phyloP scores from a whole-genome alignment of 1,139 yeast species.

The Debaryomyces sp. region DNA sequence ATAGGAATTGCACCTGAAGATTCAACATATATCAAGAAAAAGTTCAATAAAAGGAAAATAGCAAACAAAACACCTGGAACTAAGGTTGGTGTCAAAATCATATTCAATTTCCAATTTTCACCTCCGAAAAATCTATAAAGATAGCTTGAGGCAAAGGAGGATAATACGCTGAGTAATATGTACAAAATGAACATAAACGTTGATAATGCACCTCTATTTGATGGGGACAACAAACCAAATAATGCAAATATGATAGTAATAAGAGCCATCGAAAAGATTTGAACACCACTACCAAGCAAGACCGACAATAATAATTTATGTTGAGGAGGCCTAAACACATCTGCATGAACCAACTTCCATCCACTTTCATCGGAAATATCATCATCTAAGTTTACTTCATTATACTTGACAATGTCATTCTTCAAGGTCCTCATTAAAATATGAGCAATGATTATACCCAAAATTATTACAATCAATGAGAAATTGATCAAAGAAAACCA shows the following conservation, averaged over 20 bases:
- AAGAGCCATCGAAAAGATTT: conserved; percentile 74
- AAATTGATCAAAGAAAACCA: conserved; percentile 93
- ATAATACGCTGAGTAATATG: conserved; percentile 76
- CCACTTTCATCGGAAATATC: conserved; percentile 94
- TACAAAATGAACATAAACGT: conserved; percentile 87
- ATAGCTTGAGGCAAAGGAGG: conserved; percentile 85
- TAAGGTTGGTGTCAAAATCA: conserved; percentile 77
- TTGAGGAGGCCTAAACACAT: conserved; percentile 85
- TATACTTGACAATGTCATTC: conserved; percentile 85
- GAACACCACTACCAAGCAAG: conserved; percentile 86
- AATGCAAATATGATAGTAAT: conserved; percentile 81
- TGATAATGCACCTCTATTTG: conserved; percentile 90
- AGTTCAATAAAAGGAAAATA: conserved; percentile 70
- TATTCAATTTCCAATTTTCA: conserved; percentile 84
- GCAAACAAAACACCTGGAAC: conserved; percentile 80
- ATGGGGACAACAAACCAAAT: conserved; percentile 88
- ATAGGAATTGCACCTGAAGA: conserved; percentile 96
- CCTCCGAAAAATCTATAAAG: conserved; percentile 91
- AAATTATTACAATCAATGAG: conserved; percentile 73
- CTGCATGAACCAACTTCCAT: conserved; percentile 97
- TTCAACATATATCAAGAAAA: conserved; percentile 73
- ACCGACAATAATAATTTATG: conserved; percentile 74
- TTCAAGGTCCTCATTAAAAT: conserved; percentile 78
- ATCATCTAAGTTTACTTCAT: conserved; percentile 84
- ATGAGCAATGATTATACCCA: conserved; percentile 80